phyloP scores from a whole-genome alignment of 257 asterid species.

The Solanum chaucha region DNA sequence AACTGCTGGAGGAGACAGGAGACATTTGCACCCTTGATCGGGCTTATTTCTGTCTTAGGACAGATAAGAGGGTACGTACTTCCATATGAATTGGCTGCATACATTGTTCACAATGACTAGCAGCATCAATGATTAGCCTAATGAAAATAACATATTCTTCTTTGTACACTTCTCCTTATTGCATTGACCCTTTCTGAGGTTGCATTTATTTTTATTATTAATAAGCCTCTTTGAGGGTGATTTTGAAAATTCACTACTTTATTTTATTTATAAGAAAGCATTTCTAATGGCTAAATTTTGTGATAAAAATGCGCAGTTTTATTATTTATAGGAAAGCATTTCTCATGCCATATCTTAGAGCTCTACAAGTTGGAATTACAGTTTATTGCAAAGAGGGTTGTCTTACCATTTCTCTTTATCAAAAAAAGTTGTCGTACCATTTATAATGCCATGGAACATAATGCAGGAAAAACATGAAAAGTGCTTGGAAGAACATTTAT shows the following conservation, averaged over 20 bases:
- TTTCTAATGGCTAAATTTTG: not conserved
- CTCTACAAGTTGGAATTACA: not conserved
- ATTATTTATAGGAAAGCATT: not conserved
- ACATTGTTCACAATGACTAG: not conserved
- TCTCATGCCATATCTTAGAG: not conserved
- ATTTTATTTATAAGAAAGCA: not conserved
- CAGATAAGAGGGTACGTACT: conserved; percentile 80
- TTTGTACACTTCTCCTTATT: not conserved
- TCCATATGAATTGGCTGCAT: conserved; percentile 3
- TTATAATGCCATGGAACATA: not conserved
- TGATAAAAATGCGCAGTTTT: not conserved
- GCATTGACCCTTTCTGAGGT: not conserved
- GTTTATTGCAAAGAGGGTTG: not conserved
- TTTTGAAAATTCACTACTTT: not conserved
- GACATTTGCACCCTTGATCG: conserved; percentile 83
- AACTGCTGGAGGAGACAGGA: conserved; percentile 84
- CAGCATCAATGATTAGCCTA: not conserved
- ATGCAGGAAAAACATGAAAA: not conserved
- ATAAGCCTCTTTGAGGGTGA: not conserved
- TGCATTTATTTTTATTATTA: not conserved
- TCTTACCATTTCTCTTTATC: not conserved
- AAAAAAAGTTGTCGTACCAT: not conserved
- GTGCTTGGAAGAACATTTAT: not conserved
- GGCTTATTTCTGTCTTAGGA: conserved; percentile 67
- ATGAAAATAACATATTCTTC: not conserved